Percentiles rank a stretch among this genome's conserved stretches.
phyloP scores from a whole-genome alignment of 306 rosid species.

The Cotoneaster glaucophyllus region DNA sequence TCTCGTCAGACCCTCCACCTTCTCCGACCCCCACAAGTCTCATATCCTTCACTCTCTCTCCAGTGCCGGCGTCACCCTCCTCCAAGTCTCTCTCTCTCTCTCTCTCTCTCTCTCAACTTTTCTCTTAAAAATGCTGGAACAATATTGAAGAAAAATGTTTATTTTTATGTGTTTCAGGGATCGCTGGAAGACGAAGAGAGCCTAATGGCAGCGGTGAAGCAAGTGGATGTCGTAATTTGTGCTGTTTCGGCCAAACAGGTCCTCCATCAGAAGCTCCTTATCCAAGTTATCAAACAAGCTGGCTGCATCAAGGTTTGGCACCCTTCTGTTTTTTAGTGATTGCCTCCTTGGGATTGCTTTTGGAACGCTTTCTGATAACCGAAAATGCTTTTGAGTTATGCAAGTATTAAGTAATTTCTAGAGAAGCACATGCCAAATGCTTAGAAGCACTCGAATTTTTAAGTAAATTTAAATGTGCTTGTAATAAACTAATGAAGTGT shows the following conservation, averaged over 20 bases:
- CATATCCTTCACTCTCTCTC: slow-evolving; percentile 48
- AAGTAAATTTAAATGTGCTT: too few relatives aligned
- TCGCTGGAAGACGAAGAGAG: slow-evolving; percentile 66
- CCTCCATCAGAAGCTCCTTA: slow-evolving; percentile 55
- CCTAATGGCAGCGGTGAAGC: slow-evolving; percentile 50
- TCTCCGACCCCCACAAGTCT: slow-evolving; percentile 45
- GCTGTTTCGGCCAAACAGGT: slow-evolving; percentile 53
- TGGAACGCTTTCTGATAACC: too few relatives aligned
- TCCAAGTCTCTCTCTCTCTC: slow-evolving; percentile 27
- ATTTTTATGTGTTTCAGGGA: slow-evolving; percentile 26
- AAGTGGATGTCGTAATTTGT: slow-evolving; percentile 76
- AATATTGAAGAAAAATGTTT: neutral
- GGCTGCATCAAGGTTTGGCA: slow-evolving; percentile 50
- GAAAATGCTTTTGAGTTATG: too few relatives aligned
- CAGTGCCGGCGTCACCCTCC: slow-evolving; percentile 49
- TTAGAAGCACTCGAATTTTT: too few relatives aligned
- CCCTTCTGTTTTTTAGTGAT: neutral
- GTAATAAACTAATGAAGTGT: too few relatives aligned
- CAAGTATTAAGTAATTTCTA: too few relatives aligned
- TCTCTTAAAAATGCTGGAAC: neutral
- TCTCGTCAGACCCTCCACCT: slow-evolving; percentile 51
- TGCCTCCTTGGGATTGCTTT: too few relatives aligned
- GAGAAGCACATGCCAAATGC: too few relatives aligned
- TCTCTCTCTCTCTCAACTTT: neutral
- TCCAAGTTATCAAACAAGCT: slow-evolving; percentile 50